Percentiles rank a stretch among this genome's conserved stretches.
Conservation (phyloP, 805 yeast genomes). For the Yarrowia alimentaria region DNA sequence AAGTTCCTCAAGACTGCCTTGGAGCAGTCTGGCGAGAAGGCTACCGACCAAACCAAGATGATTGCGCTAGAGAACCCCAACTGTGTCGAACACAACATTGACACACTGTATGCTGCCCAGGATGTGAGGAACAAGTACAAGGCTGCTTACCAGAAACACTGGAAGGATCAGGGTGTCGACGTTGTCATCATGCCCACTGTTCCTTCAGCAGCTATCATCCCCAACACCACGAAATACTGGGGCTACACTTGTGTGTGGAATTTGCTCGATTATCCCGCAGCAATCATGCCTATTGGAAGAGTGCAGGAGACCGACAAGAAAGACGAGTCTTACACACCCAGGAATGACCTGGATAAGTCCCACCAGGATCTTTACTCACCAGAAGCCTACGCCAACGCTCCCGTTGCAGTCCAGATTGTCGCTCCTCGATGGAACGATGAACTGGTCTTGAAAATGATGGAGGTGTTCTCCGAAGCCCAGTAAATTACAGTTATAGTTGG, state of each 20-base stretch:
- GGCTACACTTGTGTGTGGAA: conserved; percentile 32
- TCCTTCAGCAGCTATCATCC: conserved; percentile 10
- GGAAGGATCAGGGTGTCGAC: conserved; percentile 40
- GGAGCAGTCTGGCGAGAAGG: conserved; percentile 29
- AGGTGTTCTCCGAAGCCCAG: conserved; percentile 3
- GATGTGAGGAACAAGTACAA: conserved; percentile 35
- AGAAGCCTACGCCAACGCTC: conserved; percentile 50
- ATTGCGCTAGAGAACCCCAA: conserved; percentile 40
- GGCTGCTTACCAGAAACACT: conserved; percentile 44
- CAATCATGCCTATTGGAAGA: conserved; percentile 31
- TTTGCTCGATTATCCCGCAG: conserved; percentile 33
- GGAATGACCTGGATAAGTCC: conserved; percentile 32
- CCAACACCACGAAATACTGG: conserved; percentile 21
- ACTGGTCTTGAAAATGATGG: conserved; percentile 8
- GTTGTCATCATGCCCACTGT: conserved; percentile 25
- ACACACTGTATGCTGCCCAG: conserved; percentile 43
- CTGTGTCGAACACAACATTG: conserved; percentile 35
- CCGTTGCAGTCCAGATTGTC: conserved; percentile 56
- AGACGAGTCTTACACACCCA: conserved; percentile 27
- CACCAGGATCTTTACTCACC: conserved; percentile 45
- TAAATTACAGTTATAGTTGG: too few relatives aligned
- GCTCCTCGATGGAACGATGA: conserved; percentile 60
- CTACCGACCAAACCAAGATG: conserved; percentile 37
- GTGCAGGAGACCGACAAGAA: conserved; percentile 45
- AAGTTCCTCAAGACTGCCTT: conserved; percentile 41